These are phyloP conservation scores for Phaseolus coccineus DNA, from an alignment of 331 rosid genomes.

Conservation along the genomic window DNA sequence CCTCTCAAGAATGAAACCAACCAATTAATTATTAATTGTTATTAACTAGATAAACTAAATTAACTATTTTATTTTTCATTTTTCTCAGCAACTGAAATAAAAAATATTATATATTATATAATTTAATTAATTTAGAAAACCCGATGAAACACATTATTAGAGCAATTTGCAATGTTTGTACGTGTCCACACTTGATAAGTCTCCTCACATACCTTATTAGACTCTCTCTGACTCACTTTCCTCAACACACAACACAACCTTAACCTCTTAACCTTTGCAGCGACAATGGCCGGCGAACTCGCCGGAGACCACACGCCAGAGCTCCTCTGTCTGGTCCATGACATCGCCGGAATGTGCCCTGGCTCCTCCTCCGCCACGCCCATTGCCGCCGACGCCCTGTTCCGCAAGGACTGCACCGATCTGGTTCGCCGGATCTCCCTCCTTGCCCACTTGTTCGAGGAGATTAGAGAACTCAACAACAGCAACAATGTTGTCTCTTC, in stretches of 20 bases:
- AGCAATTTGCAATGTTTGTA: conserved; percentile 18
- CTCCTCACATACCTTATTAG: conserved; percentile 32
- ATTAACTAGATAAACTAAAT: not conserved
- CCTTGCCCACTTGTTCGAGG: conserved; percentile 83
- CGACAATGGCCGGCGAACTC: conserved; percentile 62
- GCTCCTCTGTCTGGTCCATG: conserved; percentile 63
- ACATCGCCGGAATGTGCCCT: conserved; percentile 54
- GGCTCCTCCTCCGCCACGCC: conserved; percentile 36
- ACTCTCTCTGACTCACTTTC: conserved; percentile 42
- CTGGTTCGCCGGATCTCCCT: conserved; percentile 96
- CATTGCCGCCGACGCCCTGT: conserved; percentile 46
- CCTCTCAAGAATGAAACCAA: not conserved
- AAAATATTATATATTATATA: not conserved
- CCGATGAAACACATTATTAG: conserved; percentile 21
- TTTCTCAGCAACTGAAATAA: not conserved
- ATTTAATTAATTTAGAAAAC: conserved; percentile 12
- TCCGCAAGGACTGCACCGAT: conserved; percentile 88
- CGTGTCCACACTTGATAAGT: conserved; percentile 45
- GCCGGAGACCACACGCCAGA: conserved; percentile 63
- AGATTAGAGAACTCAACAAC: conserved; percentile 62
- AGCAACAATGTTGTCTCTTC: conserved; percentile 19
- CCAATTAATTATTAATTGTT: not conserved
- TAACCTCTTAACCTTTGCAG: not conserved
- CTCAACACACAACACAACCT: not conserved
- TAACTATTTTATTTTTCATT: not conserved